These are phyloP conservation scores for Sclerotinia nivalis DNA, from an alignment of 2,329 filamentous ascomycete species.

Conservation along the genomic window DNA sequence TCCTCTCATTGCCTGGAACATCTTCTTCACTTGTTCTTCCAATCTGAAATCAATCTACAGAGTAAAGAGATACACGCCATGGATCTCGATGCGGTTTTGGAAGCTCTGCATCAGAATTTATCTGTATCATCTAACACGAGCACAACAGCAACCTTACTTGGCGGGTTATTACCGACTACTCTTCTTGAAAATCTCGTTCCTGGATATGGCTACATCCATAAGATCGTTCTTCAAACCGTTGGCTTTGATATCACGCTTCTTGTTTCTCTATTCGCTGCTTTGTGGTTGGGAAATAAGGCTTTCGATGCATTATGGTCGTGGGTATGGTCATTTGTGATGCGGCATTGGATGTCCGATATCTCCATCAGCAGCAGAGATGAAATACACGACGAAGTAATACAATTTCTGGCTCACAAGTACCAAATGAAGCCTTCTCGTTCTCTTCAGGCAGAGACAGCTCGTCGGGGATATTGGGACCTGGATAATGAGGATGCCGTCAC, in stretches of 20 bases:
- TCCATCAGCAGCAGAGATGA: conserved; percentile 57
- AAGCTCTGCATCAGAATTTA: conserved; percentile 13
- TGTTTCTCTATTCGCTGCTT: conserved; percentile 34
- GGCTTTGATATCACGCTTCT: conserved; percentile 40
- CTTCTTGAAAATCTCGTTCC: conserved; percentile 41
- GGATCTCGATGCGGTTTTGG: background rate
- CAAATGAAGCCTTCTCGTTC: conserved; percentile 53
- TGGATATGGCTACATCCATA: conserved; percentile 39
- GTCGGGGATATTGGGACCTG: conserved; percentile 55
- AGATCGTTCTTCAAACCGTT: conserved; percentile 36
- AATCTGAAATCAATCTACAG: background rate
- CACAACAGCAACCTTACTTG: conserved; percentile 3
- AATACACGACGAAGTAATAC: conserved; percentile 59
- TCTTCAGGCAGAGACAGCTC: conserved; percentile 57
- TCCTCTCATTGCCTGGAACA: background rate
- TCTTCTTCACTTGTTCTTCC: background rate
- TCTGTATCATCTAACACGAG: conserved; percentile 7
- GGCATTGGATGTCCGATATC: conserved; percentile 53
- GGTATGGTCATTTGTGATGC: conserved; percentile 45
- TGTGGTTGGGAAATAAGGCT: conserved; percentile 48
- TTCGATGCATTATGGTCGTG: conserved; percentile 43
- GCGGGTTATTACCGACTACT: conserved; percentile 31
- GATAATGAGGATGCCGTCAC: conserved; percentile 48
- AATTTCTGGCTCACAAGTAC: conserved; percentile 57
- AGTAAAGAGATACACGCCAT: background rate